Conservation (phyloP, 2,329 filamentous ascomycete species). For the Rosellinia necatrix region DNA sequence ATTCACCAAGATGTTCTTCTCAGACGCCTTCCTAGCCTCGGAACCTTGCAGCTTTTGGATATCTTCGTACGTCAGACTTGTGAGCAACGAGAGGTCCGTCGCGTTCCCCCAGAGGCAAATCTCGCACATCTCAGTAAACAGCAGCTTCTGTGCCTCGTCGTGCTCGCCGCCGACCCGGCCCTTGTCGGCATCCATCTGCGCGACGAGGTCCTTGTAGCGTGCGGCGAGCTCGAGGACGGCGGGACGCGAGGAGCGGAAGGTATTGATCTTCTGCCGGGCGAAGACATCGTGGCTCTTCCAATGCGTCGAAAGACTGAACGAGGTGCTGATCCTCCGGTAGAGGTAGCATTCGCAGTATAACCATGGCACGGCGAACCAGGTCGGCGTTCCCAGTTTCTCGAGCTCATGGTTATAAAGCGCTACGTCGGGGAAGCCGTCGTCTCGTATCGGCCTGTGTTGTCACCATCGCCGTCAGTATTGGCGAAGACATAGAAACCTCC, state of each 20-base stretch:
- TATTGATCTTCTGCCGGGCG: conserved; percentile 84
- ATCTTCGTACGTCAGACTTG: conserved; percentile 89
- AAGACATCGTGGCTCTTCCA: conserved; percentile 95
- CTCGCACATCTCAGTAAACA: conserved; percentile 93
- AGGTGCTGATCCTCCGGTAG: conserved; percentile 82
- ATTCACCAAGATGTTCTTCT: conserved; percentile 91
- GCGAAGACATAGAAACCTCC: too few species aligned
- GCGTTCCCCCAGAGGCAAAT: conserved; percentile 98
- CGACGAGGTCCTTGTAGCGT: conserved; percentile 76
- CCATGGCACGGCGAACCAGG: conserved; percentile 88
- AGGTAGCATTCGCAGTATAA: conserved; percentile 94
- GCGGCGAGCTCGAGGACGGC: conserved; percentile 81
- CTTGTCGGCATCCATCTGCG: conserved; percentile 63
- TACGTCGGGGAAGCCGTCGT: conserved; percentile 80
- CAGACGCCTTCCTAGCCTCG: conserved; percentile 80
- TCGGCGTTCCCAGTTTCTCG: conserved; percentile 70
- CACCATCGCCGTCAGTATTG: not conserved
- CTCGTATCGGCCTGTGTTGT: conserved; percentile 65
- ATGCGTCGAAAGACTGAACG: conserved; percentile 75
- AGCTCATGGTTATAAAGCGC: conserved; percentile 85
- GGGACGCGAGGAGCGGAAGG: conserved; percentile 88
- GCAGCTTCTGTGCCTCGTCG: conserved; percentile 71
- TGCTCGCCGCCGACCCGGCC: conserved; percentile 55
- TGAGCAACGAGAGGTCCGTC: conserved; percentile 89
- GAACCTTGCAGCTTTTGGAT: conserved; percentile 95